Evolutionary conservation across 1,284 basidiomycete species (phyloP), one percentile per base, ranked within the genome.

Genomic region (Heliocybe sulcata): DNA sequence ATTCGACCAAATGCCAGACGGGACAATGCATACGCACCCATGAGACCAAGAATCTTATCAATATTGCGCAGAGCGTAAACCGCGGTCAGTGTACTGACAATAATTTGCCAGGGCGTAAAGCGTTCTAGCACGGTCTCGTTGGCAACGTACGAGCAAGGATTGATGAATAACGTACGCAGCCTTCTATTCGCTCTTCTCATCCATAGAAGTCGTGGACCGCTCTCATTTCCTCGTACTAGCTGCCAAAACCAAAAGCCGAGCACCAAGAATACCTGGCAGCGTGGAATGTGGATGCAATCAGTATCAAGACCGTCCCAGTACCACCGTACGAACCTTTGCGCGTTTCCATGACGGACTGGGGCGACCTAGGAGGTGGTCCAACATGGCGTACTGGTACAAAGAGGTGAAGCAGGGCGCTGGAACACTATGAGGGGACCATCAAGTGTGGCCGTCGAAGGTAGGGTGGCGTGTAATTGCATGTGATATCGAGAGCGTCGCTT

Each of bases 101-200:
- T 81, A 61, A 98, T 79, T 67, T 99, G 95, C 87, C 94, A 99
- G 20, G 96, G 96, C 0, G 94, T 90, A 72, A 93, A 97, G 25
- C 84, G 82, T 63, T 80, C 92, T 95, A 62, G 55, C 49, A 45
- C 27, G 52, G 29, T 26, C 20, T 25, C 16, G 16, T 54, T 45
- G 22, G 31, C 33, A 19, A 11, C 14, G 20, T 49, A 20, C 31
- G 10, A n/a, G 19, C 47, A 51, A 23, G 19, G 54, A 52, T 52
- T 35, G 16, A 20, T 16, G 29, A 54, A 56, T 33, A 8, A 70
- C 85, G 55, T 64, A 92, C 88, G 70, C 22, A 92, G 74, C 3
- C 66, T 61, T 61, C 75, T 75, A 64, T 91, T 92, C 8, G 79
- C 62, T 42, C 70, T 70, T 49, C 80, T 77, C 1, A 92, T 65